Evolutionary conservation across 2,329 filamentous ascomycete genomes (phyloP).

Genomic region (Exophiala sp.): DNA sequence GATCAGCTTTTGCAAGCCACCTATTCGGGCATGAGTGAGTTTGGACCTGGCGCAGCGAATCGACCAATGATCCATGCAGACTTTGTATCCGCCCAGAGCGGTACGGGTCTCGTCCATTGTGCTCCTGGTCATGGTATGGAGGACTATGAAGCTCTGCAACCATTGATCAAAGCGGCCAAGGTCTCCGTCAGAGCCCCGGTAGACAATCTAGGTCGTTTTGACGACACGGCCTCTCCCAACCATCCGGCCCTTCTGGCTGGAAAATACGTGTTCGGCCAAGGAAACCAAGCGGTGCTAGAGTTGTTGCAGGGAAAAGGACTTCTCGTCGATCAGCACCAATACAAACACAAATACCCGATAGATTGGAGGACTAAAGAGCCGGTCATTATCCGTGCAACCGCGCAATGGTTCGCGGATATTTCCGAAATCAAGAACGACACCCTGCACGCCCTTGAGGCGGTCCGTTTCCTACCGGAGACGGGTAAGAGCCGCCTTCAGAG

Average conservation of each 20-base stretch:
- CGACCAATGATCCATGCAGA: slow-evolving; percentile 75
- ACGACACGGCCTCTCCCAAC: slow-evolving; percentile 67
- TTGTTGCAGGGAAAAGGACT: slow-evolving; percentile 54
- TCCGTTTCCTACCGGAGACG: slow-evolving; percentile 70
- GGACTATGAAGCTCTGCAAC: slow-evolving; percentile 70
- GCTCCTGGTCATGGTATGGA: slow-evolving; percentile 96
- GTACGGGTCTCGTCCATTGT: slow-evolving; percentile 88
- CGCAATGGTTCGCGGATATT: slow-evolving; percentile 97
- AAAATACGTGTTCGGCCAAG: slow-evolving; percentile 64
- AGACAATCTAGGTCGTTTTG: slow-evolving; percentile 74
- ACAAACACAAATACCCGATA: slow-evolving; percentile 91
- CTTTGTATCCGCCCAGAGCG: slow-evolving; percentile 86
- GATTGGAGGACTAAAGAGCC: slow-evolving; percentile 96
- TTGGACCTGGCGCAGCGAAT: slow-evolving; percentile 54
- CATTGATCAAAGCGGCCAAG: slow-evolving; percentile 18
- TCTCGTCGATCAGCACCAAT: slow-evolving; percentile 65
- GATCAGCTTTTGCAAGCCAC: slow-evolving; percentile 56
- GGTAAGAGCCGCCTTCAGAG: slow-evolving; percentile 71
- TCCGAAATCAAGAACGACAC: slow-evolving; percentile 71
- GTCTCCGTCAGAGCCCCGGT: slow-evolving; percentile 58
- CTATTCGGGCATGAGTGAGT: slow-evolving; percentile 60
- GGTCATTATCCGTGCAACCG: slow-evolving; percentile 83
- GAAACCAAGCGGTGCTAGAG: slow-evolving; percentile 62
- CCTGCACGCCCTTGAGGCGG: slow-evolving; percentile 60
- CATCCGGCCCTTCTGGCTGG: slow-evolving; percentile 63